Percentiles rank a stretch among this genome's conserved stretches.
phyloP scores from a whole-genome alignment of 768 basidiomycete species.

The Piloderma croceum region DNA sequence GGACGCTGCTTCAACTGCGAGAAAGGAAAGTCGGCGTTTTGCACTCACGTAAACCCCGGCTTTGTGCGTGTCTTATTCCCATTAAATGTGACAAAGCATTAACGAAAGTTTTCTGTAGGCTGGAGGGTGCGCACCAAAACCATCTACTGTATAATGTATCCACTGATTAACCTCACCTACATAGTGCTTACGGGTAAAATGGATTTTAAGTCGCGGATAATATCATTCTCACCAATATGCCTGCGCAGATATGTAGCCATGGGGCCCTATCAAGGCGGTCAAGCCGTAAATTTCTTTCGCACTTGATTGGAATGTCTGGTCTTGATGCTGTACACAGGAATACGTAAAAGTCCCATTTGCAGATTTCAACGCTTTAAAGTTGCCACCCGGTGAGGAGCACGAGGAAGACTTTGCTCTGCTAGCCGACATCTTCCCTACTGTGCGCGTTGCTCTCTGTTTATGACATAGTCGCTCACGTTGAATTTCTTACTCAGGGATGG shows the following conservation, averaged over 20 bases:
- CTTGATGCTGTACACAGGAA: conserved; percentile 35
- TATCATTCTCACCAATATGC: too few species aligned
- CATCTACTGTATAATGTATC: too few species aligned
- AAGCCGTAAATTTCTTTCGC: conserved; percentile 46
- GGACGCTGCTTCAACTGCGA: conserved; percentile 55
- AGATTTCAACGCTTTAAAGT: conserved; percentile 49
- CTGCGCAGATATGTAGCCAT: conserved; percentile 49
- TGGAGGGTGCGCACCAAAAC: conserved; percentile 33
- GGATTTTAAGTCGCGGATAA: background rate
- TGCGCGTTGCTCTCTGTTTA: conserved; percentile 15
- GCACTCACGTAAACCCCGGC: conserved; percentile 53
- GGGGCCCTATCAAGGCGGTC: conserved; percentile 51
- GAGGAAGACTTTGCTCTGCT: conserved; percentile 52
- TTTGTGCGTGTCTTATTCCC: conserved; percentile 33
- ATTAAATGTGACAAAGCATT: background rate
- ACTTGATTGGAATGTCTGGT: too few species aligned
- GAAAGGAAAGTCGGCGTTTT: conserved; percentile 47
- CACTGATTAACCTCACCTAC: too few species aligned
- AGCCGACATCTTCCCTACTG: conserved; percentile 53
- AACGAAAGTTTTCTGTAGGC: conserved; percentile 26
- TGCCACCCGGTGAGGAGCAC: conserved; percentile 47
- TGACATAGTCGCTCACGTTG: background rate
- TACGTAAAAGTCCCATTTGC: conserved; percentile 52
- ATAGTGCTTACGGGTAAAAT: conserved; percentile 41
- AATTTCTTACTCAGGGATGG: conserved; percentile 35